These are phyloP conservation scores for Phytophthora brassicae DNA, from an alignment of 352 stramenopile genomes.

Conservation along the genomic window DNA sequence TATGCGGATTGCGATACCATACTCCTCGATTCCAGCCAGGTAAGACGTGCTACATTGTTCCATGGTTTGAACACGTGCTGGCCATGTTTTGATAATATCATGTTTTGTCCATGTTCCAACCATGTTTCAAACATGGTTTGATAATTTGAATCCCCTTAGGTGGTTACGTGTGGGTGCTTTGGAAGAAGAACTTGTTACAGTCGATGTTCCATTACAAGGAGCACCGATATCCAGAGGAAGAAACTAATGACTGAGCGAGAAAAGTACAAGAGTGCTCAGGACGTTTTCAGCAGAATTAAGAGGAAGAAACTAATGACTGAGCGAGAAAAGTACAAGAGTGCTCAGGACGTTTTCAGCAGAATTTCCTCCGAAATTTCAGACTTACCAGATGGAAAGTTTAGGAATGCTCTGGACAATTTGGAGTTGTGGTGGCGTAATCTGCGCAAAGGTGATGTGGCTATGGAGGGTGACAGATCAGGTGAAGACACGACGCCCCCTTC, in stretches of 20 bases:
- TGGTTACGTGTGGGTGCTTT: background rate
- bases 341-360: background rate
- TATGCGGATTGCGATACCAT: background rate
- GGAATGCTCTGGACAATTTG: background rate
- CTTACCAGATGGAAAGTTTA: background rate
- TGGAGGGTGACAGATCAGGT: too few relatives aligned
- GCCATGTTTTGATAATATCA: background rate
- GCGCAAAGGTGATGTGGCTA: too few relatives aligned
- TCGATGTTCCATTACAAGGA: background rate
- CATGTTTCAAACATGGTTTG: background rate
- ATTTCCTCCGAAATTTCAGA: background rate
- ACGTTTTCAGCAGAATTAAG: background rate
- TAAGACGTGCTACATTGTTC: background rate
- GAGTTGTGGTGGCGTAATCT: background rate
- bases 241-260: background rate
- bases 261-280: background rate
- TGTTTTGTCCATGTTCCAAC: background rate
- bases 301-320: background rate
- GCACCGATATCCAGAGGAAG: background rate
- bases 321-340: background rate
- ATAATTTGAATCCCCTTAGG: too few relatives aligned
- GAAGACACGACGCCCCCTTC: too few relatives aligned
- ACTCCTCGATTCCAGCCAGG: background rate
- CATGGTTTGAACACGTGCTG: background rate
- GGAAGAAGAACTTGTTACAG: background rate